Conservation (phyloP, 2,329 filamentous ascomycete species). For the Exophiala viscosa region DNA sequence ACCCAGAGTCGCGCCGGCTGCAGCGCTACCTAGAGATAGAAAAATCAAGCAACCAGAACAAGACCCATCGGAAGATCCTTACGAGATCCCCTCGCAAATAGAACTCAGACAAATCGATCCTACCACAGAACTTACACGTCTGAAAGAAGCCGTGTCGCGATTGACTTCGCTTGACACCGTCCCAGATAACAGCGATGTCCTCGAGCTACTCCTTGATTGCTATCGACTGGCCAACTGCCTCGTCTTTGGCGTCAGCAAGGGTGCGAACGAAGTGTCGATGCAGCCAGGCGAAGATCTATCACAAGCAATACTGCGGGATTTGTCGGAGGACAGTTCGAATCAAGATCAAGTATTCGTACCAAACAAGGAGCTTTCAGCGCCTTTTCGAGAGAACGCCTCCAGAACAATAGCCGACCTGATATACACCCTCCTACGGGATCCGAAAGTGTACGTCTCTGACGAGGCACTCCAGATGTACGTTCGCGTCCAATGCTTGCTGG, state of each 20-base stretch:
- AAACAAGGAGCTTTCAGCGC: slow-evolving; percentile 29
- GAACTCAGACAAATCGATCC: slow-evolving; percentile 4
- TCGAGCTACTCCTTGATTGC: slow-evolving; percentile 12
- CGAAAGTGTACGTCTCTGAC: slow-evolving; percentile 75
- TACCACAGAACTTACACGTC: slow-evolving; percentile 6
- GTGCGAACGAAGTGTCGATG: slow-evolving; percentile 8
- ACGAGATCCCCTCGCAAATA: slow-evolving; percentile 1
- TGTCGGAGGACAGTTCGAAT: slow-evolving; percentile 25
- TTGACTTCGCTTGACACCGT: slow-evolving; percentile 16
- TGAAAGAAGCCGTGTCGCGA: slow-evolving; percentile 14
- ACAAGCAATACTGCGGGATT: slow-evolving; percentile 32
- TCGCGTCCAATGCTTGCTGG: slow-evolving; percentile 68
- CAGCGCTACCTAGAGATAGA: not conserved
- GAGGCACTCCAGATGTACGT: slow-evolving; percentile 71
- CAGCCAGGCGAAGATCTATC: slow-evolving; percentile 33
- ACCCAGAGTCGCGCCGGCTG: not conserved
- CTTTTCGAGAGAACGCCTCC: slow-evolving; percentile 37
- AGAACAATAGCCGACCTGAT: slow-evolving; percentile 53
- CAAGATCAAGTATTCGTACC: slow-evolving; percentile 16
- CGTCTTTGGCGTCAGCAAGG: slow-evolving; percentile 20
- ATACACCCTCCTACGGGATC: slow-evolving; percentile 68
- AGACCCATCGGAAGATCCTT: not conserved
- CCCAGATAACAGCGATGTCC: slow-evolving; percentile 10
- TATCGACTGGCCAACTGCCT: slow-evolving; percentile 19
- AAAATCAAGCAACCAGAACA: not conserved